phyloP scores from a whole-genome alignment of 345 rosid species.

The Linum tenue region DNA sequence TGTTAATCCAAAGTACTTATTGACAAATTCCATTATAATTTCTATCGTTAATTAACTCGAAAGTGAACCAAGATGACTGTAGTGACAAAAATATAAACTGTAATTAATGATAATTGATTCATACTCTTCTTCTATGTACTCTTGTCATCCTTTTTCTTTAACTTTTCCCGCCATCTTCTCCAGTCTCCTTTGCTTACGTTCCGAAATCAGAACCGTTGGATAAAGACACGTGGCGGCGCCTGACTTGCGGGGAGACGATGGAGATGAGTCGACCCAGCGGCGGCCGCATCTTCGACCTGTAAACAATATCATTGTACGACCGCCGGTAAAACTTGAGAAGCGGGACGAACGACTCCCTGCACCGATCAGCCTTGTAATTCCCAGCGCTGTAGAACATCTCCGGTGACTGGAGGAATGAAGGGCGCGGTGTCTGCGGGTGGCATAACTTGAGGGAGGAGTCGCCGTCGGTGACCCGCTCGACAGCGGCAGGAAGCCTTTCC shows the following conservation, averaged over 20 bases:
- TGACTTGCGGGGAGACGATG: slow-evolving; percentile 58
- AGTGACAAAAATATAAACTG: too few species aligned
- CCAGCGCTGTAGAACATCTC: slow-evolving; percentile 63
- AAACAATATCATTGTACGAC: slow-evolving; percentile 88
- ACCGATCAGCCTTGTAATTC: slow-evolving; percentile 43
- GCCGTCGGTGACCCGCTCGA: slow-evolving; percentile 37
- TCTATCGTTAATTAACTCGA: too few species aligned
- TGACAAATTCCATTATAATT: too few species aligned
- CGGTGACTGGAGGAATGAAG: slow-evolving; percentile 88
- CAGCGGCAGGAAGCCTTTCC: slow-evolving; percentile 53
- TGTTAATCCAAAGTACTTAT: too few species aligned
- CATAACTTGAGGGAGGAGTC: slow-evolving; percentile 19
- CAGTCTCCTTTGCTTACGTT: neutral
- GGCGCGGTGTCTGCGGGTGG: slow-evolving; percentile 49
- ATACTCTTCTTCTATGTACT: slow-evolving; percentile 24
- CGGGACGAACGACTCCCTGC: slow-evolving; percentile 66
- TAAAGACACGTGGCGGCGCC: slow-evolving; percentile 67
- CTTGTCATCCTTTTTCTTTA: neutral
- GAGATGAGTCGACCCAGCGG: slow-evolving; percentile 81
- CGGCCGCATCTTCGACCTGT: slow-evolving; percentile 78
- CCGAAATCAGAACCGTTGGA: slow-evolving; percentile 97
- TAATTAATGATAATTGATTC: too few species aligned
- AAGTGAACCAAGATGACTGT: too few species aligned
- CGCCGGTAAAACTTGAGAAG: slow-evolving; percentile 57
- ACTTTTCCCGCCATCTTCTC: too few species aligned